Percentiles rank a stretch among this genome's conserved stretches.
These are phyloP conservation scores for Pogostemon cablin DNA, from an alignment of 257 asterid species.

Conservation along the genomic window DNA sequence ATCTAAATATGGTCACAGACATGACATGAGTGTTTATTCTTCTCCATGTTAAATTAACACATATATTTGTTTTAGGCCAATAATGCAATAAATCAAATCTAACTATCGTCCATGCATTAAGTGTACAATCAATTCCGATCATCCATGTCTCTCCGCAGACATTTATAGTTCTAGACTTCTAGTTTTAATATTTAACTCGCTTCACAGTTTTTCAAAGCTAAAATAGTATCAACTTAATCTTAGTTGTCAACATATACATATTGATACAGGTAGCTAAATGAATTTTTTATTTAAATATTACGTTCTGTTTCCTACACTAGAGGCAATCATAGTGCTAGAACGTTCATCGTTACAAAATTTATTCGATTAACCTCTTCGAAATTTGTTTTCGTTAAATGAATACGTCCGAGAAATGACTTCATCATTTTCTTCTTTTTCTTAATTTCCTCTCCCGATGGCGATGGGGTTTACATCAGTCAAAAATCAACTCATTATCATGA, in stretches of 20 bases:
- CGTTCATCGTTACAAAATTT: background rate
- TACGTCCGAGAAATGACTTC: background rate
- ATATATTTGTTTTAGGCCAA: background rate
- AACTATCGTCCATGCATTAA: background rate
- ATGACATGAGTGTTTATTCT: too few species aligned
- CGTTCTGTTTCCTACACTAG: background rate
- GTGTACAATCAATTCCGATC: constrained; percentile 1
- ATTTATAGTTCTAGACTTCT: background rate
- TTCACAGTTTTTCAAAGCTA: too few species aligned
- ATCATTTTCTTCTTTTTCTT: background rate
- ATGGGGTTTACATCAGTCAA: background rate
- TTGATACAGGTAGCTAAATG: background rate
- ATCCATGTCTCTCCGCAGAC: background rate
- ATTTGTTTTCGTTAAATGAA: background rate
- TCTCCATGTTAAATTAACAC: too few species aligned
- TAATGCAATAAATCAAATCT: background rate
- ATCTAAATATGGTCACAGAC: background rate
- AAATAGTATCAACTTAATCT: background rate
- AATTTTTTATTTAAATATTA: background rate
- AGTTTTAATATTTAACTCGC: too few species aligned
- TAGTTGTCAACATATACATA: background rate
- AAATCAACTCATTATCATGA: constrained; percentile 12
- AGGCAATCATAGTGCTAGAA: constrained; percentile 6
- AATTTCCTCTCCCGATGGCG: background rate
- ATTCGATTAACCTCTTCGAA: background rate